Percentiles rank a stretch among this genome's conserved stretches.
Evolutionary conservation across 1,284 basidiomycete genomes (phyloP).

Genomic region (Cryptococcus sp.): DNA sequence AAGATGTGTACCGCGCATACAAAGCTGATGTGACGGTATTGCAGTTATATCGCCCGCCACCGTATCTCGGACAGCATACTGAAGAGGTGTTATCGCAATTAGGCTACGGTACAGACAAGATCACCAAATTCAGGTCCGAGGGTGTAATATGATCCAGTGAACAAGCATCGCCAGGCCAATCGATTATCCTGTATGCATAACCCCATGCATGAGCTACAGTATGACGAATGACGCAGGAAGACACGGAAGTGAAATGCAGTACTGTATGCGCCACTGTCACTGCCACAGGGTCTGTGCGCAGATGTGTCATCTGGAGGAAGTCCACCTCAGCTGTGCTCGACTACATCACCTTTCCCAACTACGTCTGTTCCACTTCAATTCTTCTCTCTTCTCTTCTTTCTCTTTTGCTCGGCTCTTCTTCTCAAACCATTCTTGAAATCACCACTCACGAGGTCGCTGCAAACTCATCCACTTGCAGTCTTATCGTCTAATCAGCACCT

Average conservation of each 20-base stretch:
- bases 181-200: not conserved
- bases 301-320: too few species aligned
- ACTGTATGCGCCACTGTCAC: not conserved
- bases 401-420: too few species aligned
- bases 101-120: slow-evolving; percentile 65
- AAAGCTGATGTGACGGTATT: not conserved
- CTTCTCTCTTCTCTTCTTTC: too few species aligned
- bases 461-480: too few species aligned
- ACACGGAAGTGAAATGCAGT: not conserved
- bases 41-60: slow-evolving; percentile 74
- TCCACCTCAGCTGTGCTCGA: too few species aligned
- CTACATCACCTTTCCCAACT: too few species aligned
- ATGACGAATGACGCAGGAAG: not conserved
- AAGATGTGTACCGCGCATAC: not conserved
- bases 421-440: too few species aligned
- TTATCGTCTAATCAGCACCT: too few species aligned
- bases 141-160: slow-evolving; percentile 29
- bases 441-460: too few species aligned
- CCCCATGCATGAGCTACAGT: not conserved
- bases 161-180: not conserved
- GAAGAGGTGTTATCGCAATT: slow-evolving; percentile 74
- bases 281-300: too few species aligned
- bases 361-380: too few species aligned
- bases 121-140: slow-evolving; percentile 63
- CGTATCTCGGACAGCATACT: slow-evolving; percentile 82